Conservation (phyloP, 352 stramenopile species). For the Phytophthora sojae region DNA sequence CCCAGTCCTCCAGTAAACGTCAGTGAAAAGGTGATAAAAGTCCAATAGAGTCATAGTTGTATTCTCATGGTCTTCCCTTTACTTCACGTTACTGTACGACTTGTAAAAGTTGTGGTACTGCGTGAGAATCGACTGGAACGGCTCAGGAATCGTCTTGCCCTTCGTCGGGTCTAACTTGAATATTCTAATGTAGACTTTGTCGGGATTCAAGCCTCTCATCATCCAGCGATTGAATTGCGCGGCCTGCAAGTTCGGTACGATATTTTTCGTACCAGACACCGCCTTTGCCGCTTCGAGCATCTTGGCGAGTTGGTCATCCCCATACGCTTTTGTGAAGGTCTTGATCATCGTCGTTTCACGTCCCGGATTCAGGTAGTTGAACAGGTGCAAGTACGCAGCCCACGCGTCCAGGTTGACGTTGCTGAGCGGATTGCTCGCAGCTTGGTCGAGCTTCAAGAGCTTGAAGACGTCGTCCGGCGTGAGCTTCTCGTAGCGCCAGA, state of each 20-base stretch:
- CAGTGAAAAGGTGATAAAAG: not conserved
- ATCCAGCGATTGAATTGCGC: constrained; percentile 11
- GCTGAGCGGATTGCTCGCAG: not conserved
- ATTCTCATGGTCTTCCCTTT: not conserved
- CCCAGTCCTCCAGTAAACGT: constrained; percentile 32
- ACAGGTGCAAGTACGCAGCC: not conserved
- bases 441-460: not conserved
- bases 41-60: not conserved
- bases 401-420: not conserved
- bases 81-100: not conserved
- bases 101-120: not conserved
- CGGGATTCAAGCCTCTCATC: not conserved
- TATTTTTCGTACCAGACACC: not conserved
- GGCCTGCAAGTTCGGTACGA: not conserved
- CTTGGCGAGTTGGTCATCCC: constrained; percentile 4
- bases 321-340: constrained; percentile 11
- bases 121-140: not conserved
- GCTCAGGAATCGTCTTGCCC: not conserved
- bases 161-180: not conserved
- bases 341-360: constrained; percentile 9
- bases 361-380: not conserved
- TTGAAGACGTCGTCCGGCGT: not conserved
- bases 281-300: constrained; percentile 14
- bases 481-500: not conserved
- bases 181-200: not conserved